phyloP scores from a whole-genome alignment of 352 stramenopile genomes.

The Globisporangium cederbergense region DNA sequence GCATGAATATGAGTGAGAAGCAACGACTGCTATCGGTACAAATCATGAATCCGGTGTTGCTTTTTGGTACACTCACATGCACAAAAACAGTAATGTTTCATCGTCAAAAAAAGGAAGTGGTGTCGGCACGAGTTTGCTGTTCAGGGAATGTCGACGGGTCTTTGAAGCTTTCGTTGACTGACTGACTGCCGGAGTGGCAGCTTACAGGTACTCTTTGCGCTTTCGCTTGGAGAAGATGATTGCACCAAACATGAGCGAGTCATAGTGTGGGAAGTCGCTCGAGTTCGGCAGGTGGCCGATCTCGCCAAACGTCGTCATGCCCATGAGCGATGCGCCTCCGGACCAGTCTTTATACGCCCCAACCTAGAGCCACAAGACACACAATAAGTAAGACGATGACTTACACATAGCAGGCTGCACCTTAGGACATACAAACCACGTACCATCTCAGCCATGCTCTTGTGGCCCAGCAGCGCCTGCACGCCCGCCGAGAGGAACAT shows the following conservation, averaged over 20 bases:
- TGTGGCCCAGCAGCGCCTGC: slow-evolving; percentile 79
- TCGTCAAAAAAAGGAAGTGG: slow-evolving; percentile 1
- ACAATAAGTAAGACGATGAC: neutral
- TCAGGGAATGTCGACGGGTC: neutral
- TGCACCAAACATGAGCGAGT: slow-evolving; percentile 88
- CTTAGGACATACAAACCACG: slow-evolving; percentile 1
- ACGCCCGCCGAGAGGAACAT: slow-evolving; percentile 87
- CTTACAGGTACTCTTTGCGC: slow-evolving; percentile 71
- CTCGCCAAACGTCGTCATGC: slow-evolving; percentile 87
- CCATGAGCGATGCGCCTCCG: slow-evolving; percentile 74
- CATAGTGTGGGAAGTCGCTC: slow-evolving; percentile 82
- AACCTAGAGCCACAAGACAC: slow-evolving; percentile 35
- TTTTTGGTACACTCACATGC: neutral
- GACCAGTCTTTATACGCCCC: slow-evolving; percentile 85
- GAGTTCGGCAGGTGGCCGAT: slow-evolving; percentile 80
- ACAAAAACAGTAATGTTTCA: neutral
- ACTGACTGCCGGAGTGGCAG: neutral
- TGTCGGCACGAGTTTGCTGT: neutral
- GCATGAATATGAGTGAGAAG: neutral
- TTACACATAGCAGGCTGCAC: neutral
- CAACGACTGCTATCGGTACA: neutral
- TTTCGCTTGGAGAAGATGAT: slow-evolving; percentile 87
- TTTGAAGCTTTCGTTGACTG: neutral
- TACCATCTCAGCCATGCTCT: slow-evolving; percentile 88
- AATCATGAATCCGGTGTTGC: neutral